Base-by-base conservation (phyloP, 1,139 yeast species). In the Hansenula sp. region DNA sequence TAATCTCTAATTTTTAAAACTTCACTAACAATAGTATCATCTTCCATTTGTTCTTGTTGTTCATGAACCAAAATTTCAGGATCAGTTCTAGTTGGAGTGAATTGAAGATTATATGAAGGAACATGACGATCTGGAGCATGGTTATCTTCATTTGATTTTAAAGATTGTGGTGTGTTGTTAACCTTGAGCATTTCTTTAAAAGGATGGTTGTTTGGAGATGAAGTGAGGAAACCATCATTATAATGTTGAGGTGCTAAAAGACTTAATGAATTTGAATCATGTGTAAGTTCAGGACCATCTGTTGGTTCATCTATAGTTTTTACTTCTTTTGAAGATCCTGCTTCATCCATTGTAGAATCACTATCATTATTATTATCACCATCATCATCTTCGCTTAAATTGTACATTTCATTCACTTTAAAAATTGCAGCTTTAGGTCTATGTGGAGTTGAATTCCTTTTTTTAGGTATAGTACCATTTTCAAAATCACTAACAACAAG, bases 401-500 rank as follows among this genome's bases (percentile, higher is more conserved):
- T 11, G 24, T 6, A 21, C 24, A 21, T n/a, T n/a, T n/a, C n/a
- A n/a, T n/a, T n/a, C n/a, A n/a, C n/a, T n/a, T n/a, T n/a, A n/a
- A n/a, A n/a, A n/a, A n/a, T 10, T 22, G 7, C 24, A 22, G 7
- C 24, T 22, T 22, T 22, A 22, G n/a, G 13, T 8, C 22, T 29
- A 14, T 11, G 16, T 18, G 8, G 10, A 12, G 8, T 29, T 9
- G 7, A 3, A 5, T 22, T 32, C 12, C 11, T 22, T 22, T 12
- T 32, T 14, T n/a, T 16, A 4, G 20, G 22, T 10, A 27, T 10
- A 10, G 16, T 16, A 10, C 28, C 34, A 32, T 33, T 25, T 6
- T 33, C 35, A 33, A 33, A 33, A 33, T 33, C 35, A 25, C 35
- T 33, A 18, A 33, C 35, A 13, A 18, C 42, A 29, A 43, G 44